A percentile compares a stretch with the other conserved stretches of the same genome.
Evolutionary conservation across 1,284 basidiomycete species (phyloP).

Genomic region (Cryptococcus jaspeensis): DNA sequence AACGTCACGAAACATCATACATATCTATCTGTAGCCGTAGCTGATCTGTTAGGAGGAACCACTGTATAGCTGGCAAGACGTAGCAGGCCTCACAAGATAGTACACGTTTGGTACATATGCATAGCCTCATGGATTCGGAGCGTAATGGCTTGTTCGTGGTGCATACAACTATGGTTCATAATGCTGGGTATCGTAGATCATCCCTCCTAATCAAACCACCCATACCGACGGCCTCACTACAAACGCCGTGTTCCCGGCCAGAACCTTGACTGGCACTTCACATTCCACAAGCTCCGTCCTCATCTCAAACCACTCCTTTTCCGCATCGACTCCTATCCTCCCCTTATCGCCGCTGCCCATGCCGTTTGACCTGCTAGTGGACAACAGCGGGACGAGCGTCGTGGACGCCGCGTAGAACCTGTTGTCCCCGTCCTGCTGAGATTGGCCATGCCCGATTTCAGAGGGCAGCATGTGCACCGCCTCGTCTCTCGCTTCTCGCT

Average conservation of each 20-base stretch:
- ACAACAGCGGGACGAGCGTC: constrained; percentile 1
- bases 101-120: too few relatives aligned
- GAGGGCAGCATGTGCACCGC: constrained; percentile 20
- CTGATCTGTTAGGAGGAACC: too few relatives aligned
- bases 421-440: constrained; percentile 22
- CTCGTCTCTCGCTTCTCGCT: constrained; percentile 61
- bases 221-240: constrained; percentile 39
- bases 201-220: constrained; percentile 15
- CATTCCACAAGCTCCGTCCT: constrained; percentile 82
- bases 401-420: constrained; percentile 11
- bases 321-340: constrained; percentile 4
- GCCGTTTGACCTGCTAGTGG: not conserved
- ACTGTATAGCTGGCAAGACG: too few relatives aligned
- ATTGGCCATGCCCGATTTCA: not conserved
- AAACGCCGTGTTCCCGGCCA: constrained; percentile 84
- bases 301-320: constrained; percentile 52
- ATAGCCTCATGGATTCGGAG: too few relatives aligned
- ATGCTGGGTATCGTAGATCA: too few relatives aligned
- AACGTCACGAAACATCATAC: too few relatives aligned
- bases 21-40: too few relatives aligned
- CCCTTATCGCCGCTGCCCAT: not conserved
- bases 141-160: too few relatives aligned
- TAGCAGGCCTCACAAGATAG: too few relatives aligned
- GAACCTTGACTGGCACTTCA: constrained; percentile 81
- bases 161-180: too few relatives aligned